Evolutionary conservation across 2,329 filamentous ascomycete species (phyloP).

Genomic region (Lasiodiplodia gonubiensis): DNA sequence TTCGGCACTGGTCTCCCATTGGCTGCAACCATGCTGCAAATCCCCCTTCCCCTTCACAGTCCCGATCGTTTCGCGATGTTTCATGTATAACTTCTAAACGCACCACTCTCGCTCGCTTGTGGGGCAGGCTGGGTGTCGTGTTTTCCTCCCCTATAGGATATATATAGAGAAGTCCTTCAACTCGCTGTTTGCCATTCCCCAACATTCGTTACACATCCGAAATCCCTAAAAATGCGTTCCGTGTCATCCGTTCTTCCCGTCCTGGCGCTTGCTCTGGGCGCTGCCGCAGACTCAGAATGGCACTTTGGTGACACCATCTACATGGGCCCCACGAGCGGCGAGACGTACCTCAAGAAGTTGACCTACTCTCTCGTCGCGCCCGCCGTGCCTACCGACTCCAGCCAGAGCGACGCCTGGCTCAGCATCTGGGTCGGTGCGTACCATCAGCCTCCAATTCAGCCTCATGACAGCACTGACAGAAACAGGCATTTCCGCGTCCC

Average conservation of each 20-base stretch:
- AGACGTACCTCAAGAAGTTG: conserved; percentile 14
- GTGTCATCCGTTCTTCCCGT: not conserved
- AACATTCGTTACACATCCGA: not conserved
- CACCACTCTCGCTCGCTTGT: not conserved
- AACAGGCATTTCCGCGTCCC: not conserved
- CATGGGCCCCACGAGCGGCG: conserved; percentile 23
- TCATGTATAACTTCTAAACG: not conserved
- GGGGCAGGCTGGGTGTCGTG: not conserved
- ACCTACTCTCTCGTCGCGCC: conserved; percentile 22
- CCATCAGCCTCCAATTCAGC: not conserved
- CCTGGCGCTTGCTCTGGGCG: not conserved
- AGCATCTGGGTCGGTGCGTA: conserved; percentile 26
- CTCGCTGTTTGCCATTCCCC: not conserved
- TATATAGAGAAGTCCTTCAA: not conserved
- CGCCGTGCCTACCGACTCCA: not conserved
- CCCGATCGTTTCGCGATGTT: not conserved
- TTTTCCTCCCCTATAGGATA: not conserved
- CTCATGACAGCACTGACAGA: not conserved
- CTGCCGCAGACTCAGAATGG: not conserved
- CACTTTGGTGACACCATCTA: conserved; percentile 24
- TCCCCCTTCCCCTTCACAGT: not conserved
- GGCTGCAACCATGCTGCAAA: not conserved
- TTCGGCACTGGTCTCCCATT: not conserved
- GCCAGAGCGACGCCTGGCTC: not conserved
- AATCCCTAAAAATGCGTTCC: not conserved